These are phyloP conservation scores for Platanthera zijinensis DNA, from an alignment of 106 monocot genomes.

Conservation along the genomic window DNA sequence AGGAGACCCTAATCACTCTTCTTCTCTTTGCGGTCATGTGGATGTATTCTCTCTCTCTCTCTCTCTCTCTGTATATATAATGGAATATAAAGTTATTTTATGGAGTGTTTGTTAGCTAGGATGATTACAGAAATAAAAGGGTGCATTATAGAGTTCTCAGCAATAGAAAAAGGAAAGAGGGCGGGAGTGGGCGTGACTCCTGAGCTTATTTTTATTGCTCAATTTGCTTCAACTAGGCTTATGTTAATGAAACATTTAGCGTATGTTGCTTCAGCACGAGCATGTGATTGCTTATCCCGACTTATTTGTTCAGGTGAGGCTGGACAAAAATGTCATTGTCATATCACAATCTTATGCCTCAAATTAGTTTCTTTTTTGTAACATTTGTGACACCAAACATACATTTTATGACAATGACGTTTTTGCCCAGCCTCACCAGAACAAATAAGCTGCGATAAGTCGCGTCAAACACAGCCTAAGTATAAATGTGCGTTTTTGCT, in stretches of 20 bases:
- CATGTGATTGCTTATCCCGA: no score
- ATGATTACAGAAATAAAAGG: not conserved
- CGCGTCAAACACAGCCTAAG: no score
- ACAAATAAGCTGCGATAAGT: no score
- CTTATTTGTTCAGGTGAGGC: no score
- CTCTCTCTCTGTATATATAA: not conserved
- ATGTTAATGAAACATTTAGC: not conserved
- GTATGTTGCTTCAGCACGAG: no score
- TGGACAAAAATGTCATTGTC: no score
- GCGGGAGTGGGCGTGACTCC: not conserved
- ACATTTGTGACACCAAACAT: no score
- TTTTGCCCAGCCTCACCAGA: no score
- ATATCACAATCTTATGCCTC: no score
- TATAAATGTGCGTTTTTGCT: no score
- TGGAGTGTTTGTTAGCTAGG: not conserved
- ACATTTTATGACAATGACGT: no score
- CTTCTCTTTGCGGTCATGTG: not conserved
- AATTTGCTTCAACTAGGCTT: not conserved
- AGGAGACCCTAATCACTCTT: not conserved
- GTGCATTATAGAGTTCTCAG: not conserved
- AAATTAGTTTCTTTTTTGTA: no score
- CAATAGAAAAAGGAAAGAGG: not conserved
- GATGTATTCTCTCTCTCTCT: not conserved
- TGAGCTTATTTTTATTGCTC: not conserved
- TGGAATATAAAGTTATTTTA: not conserved